Conservation (phyloP, 495 filamentous ascomycete genomes). For the Cetradonia linearis region DNA sequence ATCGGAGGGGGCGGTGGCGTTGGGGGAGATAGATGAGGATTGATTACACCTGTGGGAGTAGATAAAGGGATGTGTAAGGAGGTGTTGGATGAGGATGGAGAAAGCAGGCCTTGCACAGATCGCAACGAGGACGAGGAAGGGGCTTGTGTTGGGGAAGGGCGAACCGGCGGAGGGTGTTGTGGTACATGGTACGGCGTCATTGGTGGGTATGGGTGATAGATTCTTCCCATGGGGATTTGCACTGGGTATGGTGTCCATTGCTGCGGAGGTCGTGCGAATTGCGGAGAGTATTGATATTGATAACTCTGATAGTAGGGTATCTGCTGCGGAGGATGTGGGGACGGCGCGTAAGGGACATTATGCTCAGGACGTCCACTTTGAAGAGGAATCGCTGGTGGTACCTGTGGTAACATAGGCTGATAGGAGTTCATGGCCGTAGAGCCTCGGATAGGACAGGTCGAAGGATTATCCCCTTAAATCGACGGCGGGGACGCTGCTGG, state of each 20-base stretch:
- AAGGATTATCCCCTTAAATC: conserved; percentile 17
- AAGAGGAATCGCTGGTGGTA: conserved; percentile 44
- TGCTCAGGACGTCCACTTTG: conserved; percentile 37
- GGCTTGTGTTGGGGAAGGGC: conserved; percentile 21
- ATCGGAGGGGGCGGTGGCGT: conserved; percentile 40
- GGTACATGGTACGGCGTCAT: conserved; percentile 39
- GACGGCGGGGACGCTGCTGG: conserved; percentile 3
- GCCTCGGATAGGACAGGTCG: conserved; percentile 31
- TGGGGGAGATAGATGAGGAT: conserved; percentile 36
- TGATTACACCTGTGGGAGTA: conserved; percentile 22
- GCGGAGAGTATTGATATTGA: conserved; percentile 36
- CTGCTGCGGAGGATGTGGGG: conserved; percentile 37
- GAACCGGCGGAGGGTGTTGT: conserved; percentile 20
- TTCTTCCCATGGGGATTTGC: conserved; percentile 23
- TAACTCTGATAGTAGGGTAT: conserved; percentile 40
- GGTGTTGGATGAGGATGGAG: conserved; percentile 22
- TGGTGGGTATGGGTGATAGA: conserved; percentile 33
- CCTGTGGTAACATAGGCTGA: conserved; percentile 43
- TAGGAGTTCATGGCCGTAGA: conserved; percentile 43
- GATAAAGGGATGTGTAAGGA: conserved; percentile 18
- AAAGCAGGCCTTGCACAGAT: conserved; percentile 24
- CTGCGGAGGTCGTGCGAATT: conserved; percentile 23
- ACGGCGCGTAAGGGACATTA: conserved; percentile 39
- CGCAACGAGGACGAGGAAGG: conserved; percentile 24
- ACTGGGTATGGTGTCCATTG: conserved; percentile 27